Conservation (phyloP, 73 alveolate genomes). For the Paramecium sexaurelia region DNA sequence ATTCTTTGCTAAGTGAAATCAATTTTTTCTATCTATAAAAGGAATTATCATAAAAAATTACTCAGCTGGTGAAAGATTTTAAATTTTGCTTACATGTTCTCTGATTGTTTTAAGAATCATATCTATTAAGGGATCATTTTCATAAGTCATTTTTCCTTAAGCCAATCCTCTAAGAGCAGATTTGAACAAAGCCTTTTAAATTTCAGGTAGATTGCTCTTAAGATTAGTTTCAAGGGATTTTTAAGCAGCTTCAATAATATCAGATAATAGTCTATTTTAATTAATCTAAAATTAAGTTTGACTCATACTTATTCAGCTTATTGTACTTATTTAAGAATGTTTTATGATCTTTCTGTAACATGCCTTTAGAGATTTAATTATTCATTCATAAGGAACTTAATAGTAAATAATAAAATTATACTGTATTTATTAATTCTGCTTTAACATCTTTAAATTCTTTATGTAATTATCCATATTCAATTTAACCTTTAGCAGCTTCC, state of each 20-base stretch:
- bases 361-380: constrained; percentile 39
- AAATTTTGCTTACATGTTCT: constrained; percentile 57
- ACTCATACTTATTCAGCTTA: constrained; percentile 21
- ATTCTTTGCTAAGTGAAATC: constrained; percentile 7
- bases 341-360: constrained; percentile 57
- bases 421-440: constrained; percentile 65
- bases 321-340: constrained; percentile 62
- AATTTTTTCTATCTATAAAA: constrained; percentile 19
- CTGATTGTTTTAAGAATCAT: constrained; percentile 55
- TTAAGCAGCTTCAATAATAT: constrained; percentile 61
- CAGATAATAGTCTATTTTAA: constrained; percentile 51
- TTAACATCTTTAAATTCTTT: constrained; percentile 56
- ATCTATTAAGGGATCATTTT: constrained; percentile 60
- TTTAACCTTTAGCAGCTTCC: constrained; percentile 62
- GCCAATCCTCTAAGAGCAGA: constrained; percentile 65
- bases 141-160: constrained; percentile 65
- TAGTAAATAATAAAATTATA: not conserved
- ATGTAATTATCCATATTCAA: constrained; percentile 67
- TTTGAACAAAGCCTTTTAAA: constrained; percentile 17
- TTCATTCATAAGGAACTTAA: constrained; percentile 61
- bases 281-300: constrained; percentile 10
- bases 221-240: constrained; percentile 54
- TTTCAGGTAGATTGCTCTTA: constrained; percentile 33
- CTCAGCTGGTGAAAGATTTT: constrained; percentile 59
- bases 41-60: not conserved